These are phyloP conservation scores for Saccharomyces mikatae DNA, from an alignment of 805 yeast species.

Conservation along the genomic window DNA sequence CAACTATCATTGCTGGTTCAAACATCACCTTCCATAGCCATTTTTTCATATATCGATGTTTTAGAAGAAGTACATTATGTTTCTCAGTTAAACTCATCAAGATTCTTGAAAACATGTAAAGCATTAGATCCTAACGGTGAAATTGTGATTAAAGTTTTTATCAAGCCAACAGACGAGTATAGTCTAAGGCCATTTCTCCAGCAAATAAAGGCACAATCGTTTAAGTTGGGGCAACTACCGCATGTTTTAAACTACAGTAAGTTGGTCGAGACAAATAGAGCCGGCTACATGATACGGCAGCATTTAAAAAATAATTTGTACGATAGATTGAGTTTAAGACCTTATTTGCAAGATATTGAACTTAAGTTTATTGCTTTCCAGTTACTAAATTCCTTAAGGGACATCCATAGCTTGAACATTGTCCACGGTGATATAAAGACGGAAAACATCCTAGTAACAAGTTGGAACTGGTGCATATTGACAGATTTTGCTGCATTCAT, in stretches of 20 bases:
- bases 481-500: constrained; percentile 70
- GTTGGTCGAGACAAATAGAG: constrained; percentile 80
- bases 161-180: constrained; percentile 49
- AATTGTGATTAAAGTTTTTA: constrained; percentile 70
- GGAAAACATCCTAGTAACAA: constrained; percentile 78
- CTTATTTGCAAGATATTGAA: constrained; percentile 75
- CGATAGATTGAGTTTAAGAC: constrained; percentile 80
- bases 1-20: constrained; percentile 81
- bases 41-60: constrained; percentile 82
- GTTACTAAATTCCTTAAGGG: constrained; percentile 51
- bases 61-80: constrained; percentile 68
- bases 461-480: constrained; percentile 80
- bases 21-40: constrained; percentile 83
- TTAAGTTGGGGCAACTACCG: constrained; percentile 40
- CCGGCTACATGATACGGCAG: constrained; percentile 84
- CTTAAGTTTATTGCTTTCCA: constrained; percentile 82
- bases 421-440: constrained; percentile 88
- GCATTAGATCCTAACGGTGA: constrained; percentile 69
- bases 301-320: constrained; percentile 71
- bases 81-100: constrained; percentile 65
- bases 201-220: constrained; percentile 29
- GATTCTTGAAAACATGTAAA: constrained; percentile 79
- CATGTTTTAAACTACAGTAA: constrained; percentile 66
- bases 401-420: constrained; percentile 54
- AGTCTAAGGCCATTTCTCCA: constrained; percentile 22